Conservation (phyloP, 2,329 filamentous ascomycete species). For the Cordyceps sp. region DNA sequence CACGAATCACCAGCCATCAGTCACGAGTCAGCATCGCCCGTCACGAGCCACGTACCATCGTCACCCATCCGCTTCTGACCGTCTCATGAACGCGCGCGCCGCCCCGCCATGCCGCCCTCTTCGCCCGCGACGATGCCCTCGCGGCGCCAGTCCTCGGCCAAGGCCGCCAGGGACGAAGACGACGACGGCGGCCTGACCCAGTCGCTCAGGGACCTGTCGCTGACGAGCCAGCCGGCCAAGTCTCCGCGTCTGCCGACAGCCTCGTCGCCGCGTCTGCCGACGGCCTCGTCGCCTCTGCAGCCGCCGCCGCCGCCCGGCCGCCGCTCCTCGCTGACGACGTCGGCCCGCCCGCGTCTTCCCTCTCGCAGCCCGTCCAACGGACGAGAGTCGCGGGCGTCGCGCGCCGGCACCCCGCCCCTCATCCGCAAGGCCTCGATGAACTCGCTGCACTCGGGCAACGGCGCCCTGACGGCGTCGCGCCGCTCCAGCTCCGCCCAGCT, state of each 20-base stretch:
- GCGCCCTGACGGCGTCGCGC: conserved; percentile 22
- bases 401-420: conserved; percentile 31
- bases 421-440: conserved; percentile 40
- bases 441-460: conserved; percentile 34
- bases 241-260: too few relatives aligned
- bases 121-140: not conserved
- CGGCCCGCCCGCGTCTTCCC: conserved; percentile 17
- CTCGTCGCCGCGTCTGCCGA: conserved; percentile 11
- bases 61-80: too few relatives aligned
- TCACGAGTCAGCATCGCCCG: too few relatives aligned
- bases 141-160: not conserved
- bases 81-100: too few relatives aligned
- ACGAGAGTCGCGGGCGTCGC: conserved; percentile 27
- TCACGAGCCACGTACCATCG: too few relatives aligned
- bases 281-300: conserved; percentile 17
- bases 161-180: not conserved
- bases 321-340: conserved; percentile 21
- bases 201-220: conserved; percentile 24
- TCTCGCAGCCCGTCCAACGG: conserved; percentile 25
- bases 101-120: too few relatives aligned
- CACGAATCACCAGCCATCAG: too few relatives aligned
- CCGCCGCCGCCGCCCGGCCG: conserved; percentile 17
- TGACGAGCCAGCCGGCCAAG: conserved; percentile 15
- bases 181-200: not conserved
- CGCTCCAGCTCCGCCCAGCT: conserved; percentile 30